Conservation (phyloP, 805 yeast genomes). For the Barnettozyma californica region DNA sequence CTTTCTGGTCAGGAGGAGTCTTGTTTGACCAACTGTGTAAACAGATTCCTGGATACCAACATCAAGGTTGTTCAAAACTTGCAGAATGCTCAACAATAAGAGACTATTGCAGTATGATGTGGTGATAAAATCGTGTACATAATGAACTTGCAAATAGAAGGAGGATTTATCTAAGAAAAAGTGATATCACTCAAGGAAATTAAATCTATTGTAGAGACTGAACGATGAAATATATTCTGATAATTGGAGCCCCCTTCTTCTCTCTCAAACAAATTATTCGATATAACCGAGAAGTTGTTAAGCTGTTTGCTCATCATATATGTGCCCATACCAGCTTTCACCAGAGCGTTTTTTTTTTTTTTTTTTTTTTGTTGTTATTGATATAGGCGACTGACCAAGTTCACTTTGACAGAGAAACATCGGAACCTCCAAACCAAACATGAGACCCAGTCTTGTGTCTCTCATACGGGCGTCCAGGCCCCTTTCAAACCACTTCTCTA, state of each 20-base stretch:
- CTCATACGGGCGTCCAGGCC: not conserved
- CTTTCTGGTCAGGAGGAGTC: slow-evolving; percentile 57
- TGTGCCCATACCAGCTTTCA: not conserved
- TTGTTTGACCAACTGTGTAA: slow-evolving; percentile 77
- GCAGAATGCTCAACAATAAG: slow-evolving; percentile 18
- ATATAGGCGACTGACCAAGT: not conserved
- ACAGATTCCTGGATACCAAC: slow-evolving; percentile 83
- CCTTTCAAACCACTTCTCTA: slow-evolving; percentile 1
- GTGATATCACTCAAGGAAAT: not conserved
- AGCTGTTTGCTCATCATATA: not conserved
- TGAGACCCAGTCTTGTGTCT: slow-evolving; percentile 1
- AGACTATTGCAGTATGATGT: not conserved
- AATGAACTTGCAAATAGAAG: not conserved
- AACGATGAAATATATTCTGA: no score
- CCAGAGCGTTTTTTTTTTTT: not conserved
- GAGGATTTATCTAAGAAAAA: not conserved
- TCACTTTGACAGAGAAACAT: not conserved
- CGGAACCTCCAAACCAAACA: not conserved
- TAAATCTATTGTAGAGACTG: no score
- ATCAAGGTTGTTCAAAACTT: slow-evolving; percentile 64
- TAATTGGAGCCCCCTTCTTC: no score
- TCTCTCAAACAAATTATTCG: no score
- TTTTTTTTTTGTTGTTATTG: not conserved
- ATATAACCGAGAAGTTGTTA: not conserved
- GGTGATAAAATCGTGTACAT: not conserved